Percentiles rank a stretch among this genome's conserved stretches.
These are phyloP conservation scores for Actinidia arguta DNA, from an alignment of 179 eudicot genomes.

Conservation along the genomic window DNA sequence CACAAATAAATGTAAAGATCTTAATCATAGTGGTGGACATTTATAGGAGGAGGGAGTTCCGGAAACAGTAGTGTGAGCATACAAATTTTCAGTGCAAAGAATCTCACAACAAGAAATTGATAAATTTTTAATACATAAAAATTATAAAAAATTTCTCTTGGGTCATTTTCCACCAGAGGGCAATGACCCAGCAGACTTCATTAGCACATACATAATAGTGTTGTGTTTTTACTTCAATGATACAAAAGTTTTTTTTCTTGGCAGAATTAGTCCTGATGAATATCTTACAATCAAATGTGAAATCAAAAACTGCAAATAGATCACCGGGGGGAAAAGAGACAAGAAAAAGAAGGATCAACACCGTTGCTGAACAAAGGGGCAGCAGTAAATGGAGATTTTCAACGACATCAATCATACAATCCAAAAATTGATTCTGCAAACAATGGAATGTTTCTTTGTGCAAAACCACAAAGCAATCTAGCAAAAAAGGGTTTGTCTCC, in stretches of 20 bases:
- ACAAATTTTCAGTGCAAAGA: neutral
- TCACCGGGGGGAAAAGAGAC: too few relatives aligned
- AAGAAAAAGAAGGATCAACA: neutral
- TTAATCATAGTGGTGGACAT: neutral
- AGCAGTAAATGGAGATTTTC: neutral
- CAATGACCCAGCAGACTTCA: neutral
- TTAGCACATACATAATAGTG: neutral
- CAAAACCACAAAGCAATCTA: neutral
- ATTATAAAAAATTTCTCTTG: neutral
- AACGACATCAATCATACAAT: too few relatives aligned
- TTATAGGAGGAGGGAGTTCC: neutral
- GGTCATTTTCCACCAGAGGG: neutral
- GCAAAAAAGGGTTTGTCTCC: neutral
- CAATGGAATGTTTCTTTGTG: neutral
- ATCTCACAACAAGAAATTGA: neutral
- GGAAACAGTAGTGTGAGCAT: neutral
- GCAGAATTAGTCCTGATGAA: too few relatives aligned
- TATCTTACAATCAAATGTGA: too few relatives aligned
- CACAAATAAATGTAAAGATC: neutral
- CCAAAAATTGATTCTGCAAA: neutral
- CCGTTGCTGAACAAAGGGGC: neutral
- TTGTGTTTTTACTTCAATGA: neutral
- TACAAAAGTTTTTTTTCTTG: too few relatives aligned
- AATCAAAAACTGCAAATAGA: too few relatives aligned
- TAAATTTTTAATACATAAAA: too few relatives aligned